Conservation (phyloP, 768 basidiomycete genomes). For the Hypsizygus marmoreus region DNA sequence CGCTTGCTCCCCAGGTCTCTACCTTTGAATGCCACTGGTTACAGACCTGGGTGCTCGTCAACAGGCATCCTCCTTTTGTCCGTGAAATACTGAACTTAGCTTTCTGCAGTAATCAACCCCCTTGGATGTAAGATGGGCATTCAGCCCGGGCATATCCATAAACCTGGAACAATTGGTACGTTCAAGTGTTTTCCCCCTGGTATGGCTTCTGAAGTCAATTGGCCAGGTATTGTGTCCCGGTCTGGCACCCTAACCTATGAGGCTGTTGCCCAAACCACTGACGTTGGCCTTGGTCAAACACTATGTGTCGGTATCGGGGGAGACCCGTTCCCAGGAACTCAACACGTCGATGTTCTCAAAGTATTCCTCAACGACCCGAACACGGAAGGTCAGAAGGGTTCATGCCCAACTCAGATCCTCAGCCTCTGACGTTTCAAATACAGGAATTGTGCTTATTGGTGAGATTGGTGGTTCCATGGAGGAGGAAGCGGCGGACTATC, state of each 20-base stretch:
- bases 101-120: constrained; percentile 79
- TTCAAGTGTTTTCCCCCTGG: background rate
- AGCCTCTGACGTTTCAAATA: no score
- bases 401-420: no score
- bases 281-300: constrained; percentile 94
- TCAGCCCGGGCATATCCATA: constrained; percentile 97
- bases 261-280: constrained; percentile 96
- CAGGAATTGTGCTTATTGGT: constrained; percentile 96
- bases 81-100: background rate
- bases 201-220: background rate
- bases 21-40: background rate
- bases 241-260: constrained; percentile 98
- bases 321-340: constrained; percentile 95
- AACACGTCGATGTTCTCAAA: constrained; percentile 94
- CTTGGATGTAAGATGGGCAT: constrained; percentile 99
- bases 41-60: no score
- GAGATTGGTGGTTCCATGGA: constrained; percentile 99
- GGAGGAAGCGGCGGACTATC: constrained; percentile 97
- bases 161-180: constrained; percentile 91
- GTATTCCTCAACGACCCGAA: constrained; percentile 93
- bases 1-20: no score
- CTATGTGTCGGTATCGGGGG: constrained; percentile 97
- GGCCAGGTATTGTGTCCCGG: constrained; percentile 88
- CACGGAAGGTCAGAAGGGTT: constrained; percentile 85
- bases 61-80: background rate